Evolutionary conservation across 164 flowering plant species (phyloP), one percentile per base, ranked within the genome.

Genomic region (Houttuynia cordata): DNA sequence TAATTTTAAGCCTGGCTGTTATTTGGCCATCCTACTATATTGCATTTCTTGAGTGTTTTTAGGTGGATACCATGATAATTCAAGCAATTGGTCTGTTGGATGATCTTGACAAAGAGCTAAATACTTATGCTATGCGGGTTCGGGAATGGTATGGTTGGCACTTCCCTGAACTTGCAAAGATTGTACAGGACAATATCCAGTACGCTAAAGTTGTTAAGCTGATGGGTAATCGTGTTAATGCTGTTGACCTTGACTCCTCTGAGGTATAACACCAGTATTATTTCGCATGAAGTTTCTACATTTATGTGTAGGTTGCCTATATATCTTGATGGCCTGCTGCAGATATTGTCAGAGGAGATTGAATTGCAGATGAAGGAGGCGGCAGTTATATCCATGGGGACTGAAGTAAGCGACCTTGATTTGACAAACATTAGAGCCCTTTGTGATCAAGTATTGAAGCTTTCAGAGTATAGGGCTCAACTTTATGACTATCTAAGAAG

Each of bases 131-230:
- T 8, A 93, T 93, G 98, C 82, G 97, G 67, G 96, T 90, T 45
- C 68, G 90, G 50, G 98, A 93, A 75, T 92, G 98, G 97, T 93
- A 93, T 67, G 97, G 97, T 10, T 93, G 98, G 98, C 98, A 93
- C 83, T 93, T 93, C 74, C 98, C 97, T 0, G 97, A 93, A 73
- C 92, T 93, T 65, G 83, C 87, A 22, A 93, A 90, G 81, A 90
- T 93, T 68, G 73, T 93, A 17, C 85, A 76, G 58, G 98, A 93
- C 72, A 88, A 86, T 65, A 86, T 87, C 62, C 85, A 67, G 7
- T 93, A 90, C 75, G 94, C 98, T n/a, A 89, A 84, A 78, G 51
- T 83, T 23, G 98, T 93, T 52, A 93, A 90, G 72, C 68, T 87
- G 66, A 93, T 93, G 98, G 96, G 97, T 5, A 39, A 79, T 62